These are phyloP conservation scores for Rhododendron henanense DNA, from an alignment of 148 eudicot genomes.

Conservation along the genomic window DNA sequence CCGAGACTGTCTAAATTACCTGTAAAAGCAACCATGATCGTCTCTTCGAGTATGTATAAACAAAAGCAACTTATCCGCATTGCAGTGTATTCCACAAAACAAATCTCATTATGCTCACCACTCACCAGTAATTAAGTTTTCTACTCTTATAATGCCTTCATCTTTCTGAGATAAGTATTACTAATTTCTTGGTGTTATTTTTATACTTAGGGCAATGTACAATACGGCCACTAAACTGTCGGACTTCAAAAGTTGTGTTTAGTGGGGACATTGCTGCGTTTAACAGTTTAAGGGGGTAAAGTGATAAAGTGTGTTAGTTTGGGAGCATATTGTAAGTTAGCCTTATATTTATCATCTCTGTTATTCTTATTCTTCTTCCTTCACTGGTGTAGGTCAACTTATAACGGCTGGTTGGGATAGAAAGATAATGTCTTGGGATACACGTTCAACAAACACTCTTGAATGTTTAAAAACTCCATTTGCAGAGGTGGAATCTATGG, in stretches of 20 bases:
- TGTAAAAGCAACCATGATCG: background rate
- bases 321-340: background rate
- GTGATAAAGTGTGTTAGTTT: background rate
- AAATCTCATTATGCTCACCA: background rate
- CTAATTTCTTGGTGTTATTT: background rate
- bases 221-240: background rate
- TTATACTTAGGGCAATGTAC: background rate
- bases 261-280: background rate
- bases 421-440: constrained; percentile 67
- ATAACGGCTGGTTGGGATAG: constrained; percentile 81
- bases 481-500: constrained; percentile 65
- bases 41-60: background rate
- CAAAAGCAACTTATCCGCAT: background rate
- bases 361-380: background rate
- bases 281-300: background rate
- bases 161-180: constrained; percentile 1
- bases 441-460: constrained; percentile 36
- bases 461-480: constrained; percentile 26
- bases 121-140: background rate
- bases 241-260: background rate
- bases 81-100: background rate
- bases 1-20: background rate
- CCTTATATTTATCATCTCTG: background rate
- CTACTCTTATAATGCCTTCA: background rate
- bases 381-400: constrained; percentile 45